Conservation (phyloP, 257 asterid species). For the Parsonsia alboflavescens region DNA sequence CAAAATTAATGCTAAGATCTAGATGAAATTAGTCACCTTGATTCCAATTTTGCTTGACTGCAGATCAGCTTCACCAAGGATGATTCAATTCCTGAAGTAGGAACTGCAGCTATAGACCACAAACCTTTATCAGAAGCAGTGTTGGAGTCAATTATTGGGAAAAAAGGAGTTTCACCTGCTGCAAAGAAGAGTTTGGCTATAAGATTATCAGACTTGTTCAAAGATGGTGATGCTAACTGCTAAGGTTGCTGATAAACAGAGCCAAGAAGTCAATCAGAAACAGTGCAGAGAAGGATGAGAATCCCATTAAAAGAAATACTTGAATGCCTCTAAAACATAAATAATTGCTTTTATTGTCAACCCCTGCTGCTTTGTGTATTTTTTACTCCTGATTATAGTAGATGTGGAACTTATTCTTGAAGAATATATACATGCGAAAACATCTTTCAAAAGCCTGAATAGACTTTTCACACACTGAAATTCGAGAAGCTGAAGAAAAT, state of each 20-base stretch:
- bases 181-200: constrained; percentile 62
- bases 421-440: too few species aligned
- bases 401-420: too few species aligned
- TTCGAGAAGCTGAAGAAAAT: too few species aligned
- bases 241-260: neutral
- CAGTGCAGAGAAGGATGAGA: neutral
- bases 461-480: too few species aligned
- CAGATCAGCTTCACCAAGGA: constrained; percentile 74
- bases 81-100: constrained; percentile 39
- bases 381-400: too few species aligned
- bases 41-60: constrained; percentile 9
- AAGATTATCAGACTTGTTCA: constrained; percentile 46
- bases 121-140: constrained; percentile 64
- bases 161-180: constrained; percentile 70
- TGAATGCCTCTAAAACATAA: neutral
- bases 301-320: neutral
- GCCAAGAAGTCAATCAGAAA: neutral
- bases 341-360: too few species aligned
- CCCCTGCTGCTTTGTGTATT: too few species aligned
- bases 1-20: neutral
- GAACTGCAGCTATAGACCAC: constrained; percentile 51
- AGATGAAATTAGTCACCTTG: too few species aligned
- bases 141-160: constrained; percentile 77
- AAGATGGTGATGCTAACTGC: constrained; percentile 13
- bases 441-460: too few species aligned